These are phyloP conservation scores for Tephrocybe rancida DNA, from an alignment of 768 basidiomycete genomes.

Conservation along the genomic window DNA sequence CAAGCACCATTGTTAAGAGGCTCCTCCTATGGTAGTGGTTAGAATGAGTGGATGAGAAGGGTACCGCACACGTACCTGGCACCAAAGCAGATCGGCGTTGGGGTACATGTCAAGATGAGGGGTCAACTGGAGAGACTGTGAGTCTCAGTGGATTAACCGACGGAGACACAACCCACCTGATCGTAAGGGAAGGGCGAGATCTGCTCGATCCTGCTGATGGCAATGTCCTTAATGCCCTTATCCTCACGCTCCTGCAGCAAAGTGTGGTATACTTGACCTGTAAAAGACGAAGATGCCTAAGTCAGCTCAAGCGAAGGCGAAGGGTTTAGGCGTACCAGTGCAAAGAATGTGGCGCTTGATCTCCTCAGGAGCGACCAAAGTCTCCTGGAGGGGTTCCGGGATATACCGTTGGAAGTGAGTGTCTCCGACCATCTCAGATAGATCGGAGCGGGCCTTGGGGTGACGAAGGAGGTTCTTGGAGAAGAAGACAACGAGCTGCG, in stretches of 20 bases:
- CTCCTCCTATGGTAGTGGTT: slow-evolving; percentile 62
- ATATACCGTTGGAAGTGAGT: slow-evolving; percentile 93
- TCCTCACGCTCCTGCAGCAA: slow-evolving; percentile 90
- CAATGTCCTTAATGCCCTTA: slow-evolving; percentile 88
- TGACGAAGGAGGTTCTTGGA: slow-evolving; percentile 96
- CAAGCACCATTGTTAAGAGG: slow-evolving; percentile 97
- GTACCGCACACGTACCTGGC: slow-evolving; percentile 56
- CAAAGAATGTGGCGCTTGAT: slow-evolving; percentile 93
- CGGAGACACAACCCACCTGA: slow-evolving; percentile 50
- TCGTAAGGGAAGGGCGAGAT: slow-evolving; percentile 98
- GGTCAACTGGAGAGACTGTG: slow-evolving; percentile 57
- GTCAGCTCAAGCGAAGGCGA: slow-evolving; percentile 3
- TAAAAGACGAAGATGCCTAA: neutral
- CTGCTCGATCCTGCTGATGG: slow-evolving; percentile 94
- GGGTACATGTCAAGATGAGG: slow-evolving; percentile 97
- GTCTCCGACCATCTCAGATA: slow-evolving; percentile 88
- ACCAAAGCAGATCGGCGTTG: slow-evolving; percentile 92
- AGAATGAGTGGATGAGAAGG: neutral
- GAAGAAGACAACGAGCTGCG: slow-evolving; percentile 90
- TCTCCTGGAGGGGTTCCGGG: slow-evolving; percentile 77
- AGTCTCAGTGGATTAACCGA: neutral
- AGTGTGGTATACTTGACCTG: slow-evolving; percentile 93
- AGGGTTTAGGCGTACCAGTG: slow-evolving; percentile 47
- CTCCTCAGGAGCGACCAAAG: slow-evolving; percentile 77
- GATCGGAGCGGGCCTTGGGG: slow-evolving; percentile 83